Evolutionary conservation across 306 rosid species (phyloP).

Genomic region (Sphenostylis stenocarpa): DNA sequence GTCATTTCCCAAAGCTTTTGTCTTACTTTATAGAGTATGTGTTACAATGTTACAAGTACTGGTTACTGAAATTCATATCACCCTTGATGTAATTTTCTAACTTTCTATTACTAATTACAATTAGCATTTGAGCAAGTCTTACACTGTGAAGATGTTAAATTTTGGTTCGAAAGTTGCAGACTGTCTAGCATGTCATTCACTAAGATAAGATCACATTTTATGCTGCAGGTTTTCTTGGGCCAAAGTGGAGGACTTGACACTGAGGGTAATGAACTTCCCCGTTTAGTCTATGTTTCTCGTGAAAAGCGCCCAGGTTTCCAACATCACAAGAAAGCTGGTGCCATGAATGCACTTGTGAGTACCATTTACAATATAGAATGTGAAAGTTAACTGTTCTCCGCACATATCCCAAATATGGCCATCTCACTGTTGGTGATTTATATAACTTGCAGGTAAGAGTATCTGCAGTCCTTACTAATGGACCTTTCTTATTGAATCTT

Average conservation of each 20-base stretch:
- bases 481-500: slow-evolving; percentile 95
- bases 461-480: slow-evolving; percentile 96
- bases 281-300: slow-evolving; percentile 95
- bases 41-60: not conserved
- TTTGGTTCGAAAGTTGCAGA: not conserved
- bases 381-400: not conserved
- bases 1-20: not conserved
- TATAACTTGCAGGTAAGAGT: slow-evolving; percentile 77
- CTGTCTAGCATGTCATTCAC: slow-evolving; percentile 2
- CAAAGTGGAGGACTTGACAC: slow-evolving; percentile 95
- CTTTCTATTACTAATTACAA: not conserved
- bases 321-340: slow-evolving; percentile 99
- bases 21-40: slow-evolving; percentile 11
- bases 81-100: not conserved
- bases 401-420: not conserved
- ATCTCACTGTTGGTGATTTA: slow-evolving; percentile 1
- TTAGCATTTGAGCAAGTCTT: slow-evolving; percentile 7
- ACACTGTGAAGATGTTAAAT: not conserved
- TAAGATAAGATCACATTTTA: not conserved
- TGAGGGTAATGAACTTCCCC: slow-evolving; percentile 96
- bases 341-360: slow-evolving; percentile 98
- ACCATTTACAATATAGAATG: not conserved
- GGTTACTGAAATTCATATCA: slow-evolving; percentile 9
- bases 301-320: slow-evolving; percentile 99
- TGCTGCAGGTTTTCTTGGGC: slow-evolving; percentile 88